These are phyloP conservation scores for Sambucus nigra DNA, from an alignment of 129 eudicot genomes.

Conservation along the genomic window DNA sequence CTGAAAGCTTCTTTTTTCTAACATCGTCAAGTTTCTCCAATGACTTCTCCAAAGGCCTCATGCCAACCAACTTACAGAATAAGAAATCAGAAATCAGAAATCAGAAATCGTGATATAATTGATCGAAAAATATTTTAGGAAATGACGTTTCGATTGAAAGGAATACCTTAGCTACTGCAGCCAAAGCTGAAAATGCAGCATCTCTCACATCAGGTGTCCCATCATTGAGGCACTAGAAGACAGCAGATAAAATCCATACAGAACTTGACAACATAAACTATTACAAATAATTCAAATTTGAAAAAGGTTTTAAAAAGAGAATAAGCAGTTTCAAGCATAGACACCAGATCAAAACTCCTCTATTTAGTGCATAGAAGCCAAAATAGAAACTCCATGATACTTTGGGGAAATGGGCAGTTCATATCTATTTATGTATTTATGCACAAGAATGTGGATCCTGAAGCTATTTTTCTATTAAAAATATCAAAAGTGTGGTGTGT, in stretches of 20 bases:
- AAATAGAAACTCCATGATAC: background rate
- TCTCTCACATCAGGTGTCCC: slow-evolving; percentile 99
- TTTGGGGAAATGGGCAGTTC: background rate
- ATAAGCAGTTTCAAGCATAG: background rate
- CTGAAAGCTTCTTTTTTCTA: slow-evolving; percentile 85
- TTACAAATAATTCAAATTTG: background rate
- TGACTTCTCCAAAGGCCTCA: slow-evolving; percentile 97
- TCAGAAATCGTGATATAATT: background rate
- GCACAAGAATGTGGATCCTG: background rate
- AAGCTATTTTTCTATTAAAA: background rate
- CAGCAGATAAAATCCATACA: slow-evolving; percentile 4
- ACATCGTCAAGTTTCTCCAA: slow-evolving; percentile 97
- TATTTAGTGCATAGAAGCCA: background rate
- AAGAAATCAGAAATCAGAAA: background rate
- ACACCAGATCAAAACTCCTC: background rate
- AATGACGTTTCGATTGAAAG: background rate
- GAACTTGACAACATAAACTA: background rate
- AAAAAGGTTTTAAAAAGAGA: background rate
- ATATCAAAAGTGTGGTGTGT: background rate
- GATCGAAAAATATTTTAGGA: background rate
- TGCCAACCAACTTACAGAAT: slow-evolving; percentile 68
- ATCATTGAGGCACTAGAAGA: slow-evolving; percentile 82
- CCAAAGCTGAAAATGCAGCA: slow-evolving; percentile 95
- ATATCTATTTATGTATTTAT: too few relatives aligned
- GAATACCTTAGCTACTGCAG: slow-evolving; percentile 87